Evolutionary conservation across 768 basidiomycete species (phyloP), one percentile per base, ranked within the genome.

Genomic region (Epithele typhae): DNA sequence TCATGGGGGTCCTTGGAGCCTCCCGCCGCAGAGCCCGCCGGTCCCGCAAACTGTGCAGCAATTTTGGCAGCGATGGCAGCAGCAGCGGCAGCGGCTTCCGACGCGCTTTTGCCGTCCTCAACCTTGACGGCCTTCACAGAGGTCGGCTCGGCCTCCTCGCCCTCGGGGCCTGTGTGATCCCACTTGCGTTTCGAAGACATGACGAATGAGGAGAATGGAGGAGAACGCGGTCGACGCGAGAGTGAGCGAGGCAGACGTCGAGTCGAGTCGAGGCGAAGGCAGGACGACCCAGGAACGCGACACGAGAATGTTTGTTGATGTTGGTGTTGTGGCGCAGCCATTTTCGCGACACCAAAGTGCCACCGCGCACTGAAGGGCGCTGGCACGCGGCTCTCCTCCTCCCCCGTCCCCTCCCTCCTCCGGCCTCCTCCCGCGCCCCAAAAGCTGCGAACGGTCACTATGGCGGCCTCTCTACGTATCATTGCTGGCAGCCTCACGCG

Each of bases 1-100:
- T 90, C 87, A 40, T 87, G 80, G 2, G 73, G 72, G 60, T 90
- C 88, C 54, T 79, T 78, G 40, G 67, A 57, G 15, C 74, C 74
- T 4, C 59, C 71, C 49, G 62, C 55, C 33, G 51, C 74, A 10
- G 43, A 39, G 14, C 45, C 48, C 56, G 62, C 64, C 2, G 68
- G 70, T 34, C 76, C 76, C 45, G 72, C 75, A 51, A 91, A 87
- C 59, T 91, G 87, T 0, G 89, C 92, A 6, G 93, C 92, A 64
- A 96, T 94, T 77, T 93, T 92, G 50, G 93, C 92, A 48, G 92
- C 91, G 53, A 93, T 92, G 35, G 91, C 91, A 8, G 87, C 87
- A 1, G 87, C 85, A 0, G 81, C 83, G 3, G 85, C 84, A 2
- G 85, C 84, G 1, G 85, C 84, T 50, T 84, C 82, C 4, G 79